phyloP scores from a whole-genome alignment of 2,329 filamentous ascomycete species.

The Rhynchosporium agropyri region DNA sequence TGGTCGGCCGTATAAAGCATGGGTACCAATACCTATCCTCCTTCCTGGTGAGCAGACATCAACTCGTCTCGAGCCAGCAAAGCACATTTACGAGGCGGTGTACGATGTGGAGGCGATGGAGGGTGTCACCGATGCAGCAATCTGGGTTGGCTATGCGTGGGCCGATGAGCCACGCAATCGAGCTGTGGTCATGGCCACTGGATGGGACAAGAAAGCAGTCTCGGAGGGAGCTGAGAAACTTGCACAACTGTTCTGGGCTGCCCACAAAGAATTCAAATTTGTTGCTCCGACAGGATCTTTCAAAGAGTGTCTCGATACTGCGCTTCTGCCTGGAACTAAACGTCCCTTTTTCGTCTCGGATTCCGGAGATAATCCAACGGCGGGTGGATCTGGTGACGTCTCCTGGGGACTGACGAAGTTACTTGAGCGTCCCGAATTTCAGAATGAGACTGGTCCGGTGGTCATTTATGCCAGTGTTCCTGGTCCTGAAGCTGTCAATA shows the following conservation, averaged over 20 bases:
- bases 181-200: constrained; percentile 54
- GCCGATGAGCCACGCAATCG: constrained; percentile 57
- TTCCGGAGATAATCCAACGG: constrained; percentile 58
- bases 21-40: constrained; percentile 55
- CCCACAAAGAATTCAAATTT: constrained; percentile 52
- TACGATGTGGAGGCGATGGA: constrained; percentile 47
- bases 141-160: constrained; percentile 61
- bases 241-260: constrained; percentile 52
- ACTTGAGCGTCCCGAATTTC: constrained; percentile 50
- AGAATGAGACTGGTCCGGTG: constrained; percentile 42
- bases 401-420: constrained; percentile 54
- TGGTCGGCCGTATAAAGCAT: constrained; percentile 52
- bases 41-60: constrained; percentile 59
- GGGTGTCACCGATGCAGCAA: constrained; percentile 53
- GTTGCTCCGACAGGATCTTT: constrained; percentile 54
- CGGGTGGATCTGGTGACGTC: constrained; percentile 56
- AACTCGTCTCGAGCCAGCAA: constrained; percentile 55
- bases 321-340: constrained; percentile 45
- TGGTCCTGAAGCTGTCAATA: constrained; percentile 48
- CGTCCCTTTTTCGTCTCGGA: constrained; percentile 57
- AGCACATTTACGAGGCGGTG: constrained; percentile 53
- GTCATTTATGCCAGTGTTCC: constrained; percentile 59
- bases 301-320: constrained; percentile 50
- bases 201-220: constrained; percentile 50
- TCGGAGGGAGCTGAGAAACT: constrained; percentile 48